Percentiles rank a stretch among this genome's conserved stretches.
Evolutionary conservation across 192 early-diverging fungal genomes (phyloP).

Genomic region (Backusella liffmaniae): DNA sequence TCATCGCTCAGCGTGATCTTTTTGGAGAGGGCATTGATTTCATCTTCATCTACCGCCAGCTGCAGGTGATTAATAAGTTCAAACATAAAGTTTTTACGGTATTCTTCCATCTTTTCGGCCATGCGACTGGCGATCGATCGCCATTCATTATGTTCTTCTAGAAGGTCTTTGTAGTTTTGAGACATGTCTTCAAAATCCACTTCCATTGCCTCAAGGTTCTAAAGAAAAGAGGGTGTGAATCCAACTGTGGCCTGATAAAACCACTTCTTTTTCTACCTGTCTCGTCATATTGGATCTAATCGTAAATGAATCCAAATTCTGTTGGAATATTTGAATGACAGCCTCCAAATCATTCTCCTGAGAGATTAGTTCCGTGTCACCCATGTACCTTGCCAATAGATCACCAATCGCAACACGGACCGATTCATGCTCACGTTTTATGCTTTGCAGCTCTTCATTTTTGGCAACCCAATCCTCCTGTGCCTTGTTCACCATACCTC

Average conservation of each 20-base stretch:
- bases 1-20: constrained; percentile 7
- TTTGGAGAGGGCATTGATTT: constrained; percentile 12
- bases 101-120: constrained; percentile 28
- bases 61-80: constrained; percentile 31
- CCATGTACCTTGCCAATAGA: constrained; percentile 2
- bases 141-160: constrained; percentile 14
- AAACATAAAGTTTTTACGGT: constrained; percentile 19
- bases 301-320: not conserved
- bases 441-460: constrained; percentile 22
- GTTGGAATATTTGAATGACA: not conserved
- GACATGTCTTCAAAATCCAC: constrained; percentile 2
- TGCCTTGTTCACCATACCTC: constrained; percentile 28
- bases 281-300: not conserved
- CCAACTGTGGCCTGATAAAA: no score
- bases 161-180: constrained; percentile 13
- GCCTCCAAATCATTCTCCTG: not conserved
- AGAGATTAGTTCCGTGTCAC: not conserved
- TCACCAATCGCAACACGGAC: not conserved
- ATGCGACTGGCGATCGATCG: constrained; percentile 15
- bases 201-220: not conserved
- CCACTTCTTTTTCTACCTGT: not conserved
- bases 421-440: not conserved
- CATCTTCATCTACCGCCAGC: constrained; percentile 27
- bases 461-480: constrained; percentile 37
- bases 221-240: not conserved